Evolutionary conservation across 225 moss, liverwort and hornwort species (phyloP).

Genomic region (Pleurozium schreberi): DNA sequence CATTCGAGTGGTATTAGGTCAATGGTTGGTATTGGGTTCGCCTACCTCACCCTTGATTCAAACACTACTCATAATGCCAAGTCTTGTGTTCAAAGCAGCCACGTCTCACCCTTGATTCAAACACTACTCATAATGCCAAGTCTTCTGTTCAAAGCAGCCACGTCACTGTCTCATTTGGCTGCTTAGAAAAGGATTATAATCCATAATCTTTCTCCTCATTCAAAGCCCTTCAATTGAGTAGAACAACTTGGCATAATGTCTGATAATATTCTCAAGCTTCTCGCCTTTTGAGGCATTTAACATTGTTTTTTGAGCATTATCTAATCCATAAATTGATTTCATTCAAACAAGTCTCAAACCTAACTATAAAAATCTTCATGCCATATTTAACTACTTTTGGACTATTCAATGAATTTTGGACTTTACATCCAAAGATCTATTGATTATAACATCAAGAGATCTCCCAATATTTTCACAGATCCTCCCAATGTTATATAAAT

Average conservation of each 20-base stretch:
- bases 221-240: not conserved
- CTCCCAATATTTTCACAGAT: too few relatives aligned
- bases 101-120: not conserved
- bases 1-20: too few relatives aligned
- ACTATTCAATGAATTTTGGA: too few relatives aligned
- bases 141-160: not conserved
- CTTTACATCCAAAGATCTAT: too few relatives aligned
- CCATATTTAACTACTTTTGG: too few relatives aligned
- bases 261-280: not conserved
- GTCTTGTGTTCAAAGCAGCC: not conserved
- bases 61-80: not conserved
- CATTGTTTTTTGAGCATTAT: not conserved
- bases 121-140: not conserved
- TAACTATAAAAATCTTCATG: not conserved
- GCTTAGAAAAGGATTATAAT: not conserved
- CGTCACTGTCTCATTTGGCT: not conserved
- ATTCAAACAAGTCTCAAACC: not conserved
- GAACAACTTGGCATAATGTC: not conserved
- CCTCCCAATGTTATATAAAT: too few relatives aligned
- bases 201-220: not conserved
- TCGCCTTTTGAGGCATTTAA: not conserved
- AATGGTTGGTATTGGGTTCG: too few relatives aligned
- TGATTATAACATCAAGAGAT: too few relatives aligned
- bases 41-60: not conserved
- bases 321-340: not conserved